Evolutionary conservation across 139 green algal genomes (phyloP).

Genomic region (Penium margaritaceum): DNA sequence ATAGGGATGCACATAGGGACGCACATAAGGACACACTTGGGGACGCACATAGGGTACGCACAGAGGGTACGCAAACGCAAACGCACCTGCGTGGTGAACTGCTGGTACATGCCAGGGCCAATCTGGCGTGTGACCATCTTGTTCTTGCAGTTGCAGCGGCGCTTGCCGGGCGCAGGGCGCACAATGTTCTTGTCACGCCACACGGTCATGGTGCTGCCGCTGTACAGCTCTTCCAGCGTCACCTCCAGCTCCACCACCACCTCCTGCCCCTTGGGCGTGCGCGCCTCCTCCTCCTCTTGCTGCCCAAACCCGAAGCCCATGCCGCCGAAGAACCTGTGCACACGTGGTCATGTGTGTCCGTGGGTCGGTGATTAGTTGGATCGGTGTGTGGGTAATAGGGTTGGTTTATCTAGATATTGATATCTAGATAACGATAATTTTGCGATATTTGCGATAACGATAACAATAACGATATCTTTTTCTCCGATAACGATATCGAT

Average conservation of each 20-base stretch:
- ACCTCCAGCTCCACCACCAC: slow-evolving; percentile 77
- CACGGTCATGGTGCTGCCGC: slow-evolving; percentile 65
- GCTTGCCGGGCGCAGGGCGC: slow-evolving; percentile 71
- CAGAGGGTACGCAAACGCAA: neutral
- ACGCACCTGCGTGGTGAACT: slow-evolving; percentile 66
- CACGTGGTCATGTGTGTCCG: too few species aligned
- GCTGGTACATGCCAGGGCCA: slow-evolving; percentile 96
- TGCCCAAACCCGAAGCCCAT: slow-evolving; percentile 53
- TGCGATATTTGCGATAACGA: too few species aligned
- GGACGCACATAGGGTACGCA: too few species aligned
- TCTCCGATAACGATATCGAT: too few species aligned
- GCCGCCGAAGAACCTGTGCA: slow-evolving; percentile 66
- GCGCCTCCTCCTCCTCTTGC: slow-evolving; percentile 69
- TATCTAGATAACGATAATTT: too few species aligned
- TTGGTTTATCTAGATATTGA: too few species aligned
- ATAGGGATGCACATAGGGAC: too few species aligned
- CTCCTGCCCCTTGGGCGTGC: slow-evolving; percentile 71
- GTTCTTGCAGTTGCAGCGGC: slow-evolving; percentile 92
- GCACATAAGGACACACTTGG: too few species aligned
- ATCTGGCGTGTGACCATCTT: slow-evolving; percentile 89
- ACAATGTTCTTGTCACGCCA: slow-evolving; percentile 84
- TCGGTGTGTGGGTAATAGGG: too few species aligned
- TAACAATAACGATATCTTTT: too few species aligned
- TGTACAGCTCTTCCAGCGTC: slow-evolving; percentile 82
- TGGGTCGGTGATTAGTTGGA: too few species aligned